phyloP scores from a whole-genome alignment of 306 rosid species.

The Vicia sativa region DNA sequence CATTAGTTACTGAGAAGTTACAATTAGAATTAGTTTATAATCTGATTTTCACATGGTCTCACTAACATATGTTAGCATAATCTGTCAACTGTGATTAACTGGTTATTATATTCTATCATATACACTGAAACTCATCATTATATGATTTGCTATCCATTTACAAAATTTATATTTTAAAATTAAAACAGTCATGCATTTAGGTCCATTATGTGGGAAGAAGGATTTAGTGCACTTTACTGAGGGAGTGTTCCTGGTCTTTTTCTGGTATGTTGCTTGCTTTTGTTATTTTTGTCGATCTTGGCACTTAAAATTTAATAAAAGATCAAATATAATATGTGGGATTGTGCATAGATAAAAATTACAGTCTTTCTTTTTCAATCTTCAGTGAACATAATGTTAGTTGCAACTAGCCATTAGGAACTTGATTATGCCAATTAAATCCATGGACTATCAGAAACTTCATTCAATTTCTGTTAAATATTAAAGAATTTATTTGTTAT shows the following conservation, averaged over 20 bases:
- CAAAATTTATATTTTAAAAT: conserved; percentile 34
- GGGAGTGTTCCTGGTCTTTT: conserved; percentile 84
- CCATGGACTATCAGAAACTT: conserved; percentile 5
- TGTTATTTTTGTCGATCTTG: conserved; percentile 28
- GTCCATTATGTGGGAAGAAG: conserved; percentile 79
- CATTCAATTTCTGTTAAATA: conserved; percentile 4
- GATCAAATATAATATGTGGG: conserved; percentile 1
- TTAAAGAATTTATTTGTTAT: background rate
- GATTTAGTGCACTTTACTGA: conserved; percentile 75
- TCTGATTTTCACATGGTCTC: conserved; percentile 24
- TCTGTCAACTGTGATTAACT: conserved; percentile 3
- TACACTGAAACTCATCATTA: conserved; percentile 26
- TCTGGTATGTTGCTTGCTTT: conserved; percentile 63
- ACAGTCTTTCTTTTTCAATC: conserved; percentile 8
- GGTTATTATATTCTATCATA: conserved; percentile 14
- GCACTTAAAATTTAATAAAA: background rate
- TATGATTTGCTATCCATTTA: conserved; percentile 25
- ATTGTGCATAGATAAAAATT: conserved; percentile 19
- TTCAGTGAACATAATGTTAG: background rate
- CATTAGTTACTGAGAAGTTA: background rate
- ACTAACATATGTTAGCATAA: background rate
- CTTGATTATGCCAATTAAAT: background rate
- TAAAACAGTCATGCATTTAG: conserved; percentile 75
- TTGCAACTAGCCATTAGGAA: conserved; percentile 9
- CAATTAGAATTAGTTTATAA: conserved; percentile 10